Conservation (phyloP, 106 monocot genomes). For the Platanthera zijinensis region DNA sequence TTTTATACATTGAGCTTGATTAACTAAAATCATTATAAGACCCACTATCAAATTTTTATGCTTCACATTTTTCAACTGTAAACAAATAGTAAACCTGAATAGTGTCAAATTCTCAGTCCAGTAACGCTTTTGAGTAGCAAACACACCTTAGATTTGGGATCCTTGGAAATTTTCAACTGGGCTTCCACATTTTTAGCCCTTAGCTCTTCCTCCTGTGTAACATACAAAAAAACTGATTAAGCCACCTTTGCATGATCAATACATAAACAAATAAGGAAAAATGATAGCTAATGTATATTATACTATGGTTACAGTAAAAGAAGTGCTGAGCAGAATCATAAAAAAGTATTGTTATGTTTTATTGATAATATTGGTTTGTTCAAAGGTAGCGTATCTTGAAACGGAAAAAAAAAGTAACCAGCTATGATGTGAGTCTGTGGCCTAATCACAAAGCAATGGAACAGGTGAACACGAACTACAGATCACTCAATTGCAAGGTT, state of each 20-base stretch:
- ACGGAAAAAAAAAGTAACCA: too few relatives aligned
- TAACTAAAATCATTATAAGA: not conserved
- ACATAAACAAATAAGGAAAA: not conserved
- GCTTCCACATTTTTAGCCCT: slow-evolving; percentile 5
- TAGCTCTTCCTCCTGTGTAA: slow-evolving; percentile 9
- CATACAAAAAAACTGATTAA: not conserved
- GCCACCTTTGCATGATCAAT: not conserved
- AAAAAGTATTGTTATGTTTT: too few relatives aligned
- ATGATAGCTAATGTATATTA: too few relatives aligned
- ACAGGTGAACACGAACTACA: too few relatives aligned
- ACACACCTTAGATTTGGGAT: not conserved
- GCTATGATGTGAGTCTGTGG: too few relatives aligned
- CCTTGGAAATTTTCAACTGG: slow-evolving; percentile 2
- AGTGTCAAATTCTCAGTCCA: not conserved
- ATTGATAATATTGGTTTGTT: too few relatives aligned
- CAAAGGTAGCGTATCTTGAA: too few relatives aligned
- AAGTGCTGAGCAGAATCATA: too few relatives aligned
- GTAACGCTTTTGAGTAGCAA: not conserved
- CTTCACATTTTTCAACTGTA: not conserved
- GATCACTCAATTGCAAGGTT: too few relatives aligned
- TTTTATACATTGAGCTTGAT: not conserved
- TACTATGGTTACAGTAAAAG: too few relatives aligned
- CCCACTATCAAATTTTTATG: not conserved
- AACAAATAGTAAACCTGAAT: not conserved
- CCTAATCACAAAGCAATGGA: too few relatives aligned